A percentile compares a stretch with the other conserved stretches of the same genome.
Evolutionary conservation across 2,329 filamentous ascomycete species (phyloP).

Genomic region (Clarireedia hainanense): DNA sequence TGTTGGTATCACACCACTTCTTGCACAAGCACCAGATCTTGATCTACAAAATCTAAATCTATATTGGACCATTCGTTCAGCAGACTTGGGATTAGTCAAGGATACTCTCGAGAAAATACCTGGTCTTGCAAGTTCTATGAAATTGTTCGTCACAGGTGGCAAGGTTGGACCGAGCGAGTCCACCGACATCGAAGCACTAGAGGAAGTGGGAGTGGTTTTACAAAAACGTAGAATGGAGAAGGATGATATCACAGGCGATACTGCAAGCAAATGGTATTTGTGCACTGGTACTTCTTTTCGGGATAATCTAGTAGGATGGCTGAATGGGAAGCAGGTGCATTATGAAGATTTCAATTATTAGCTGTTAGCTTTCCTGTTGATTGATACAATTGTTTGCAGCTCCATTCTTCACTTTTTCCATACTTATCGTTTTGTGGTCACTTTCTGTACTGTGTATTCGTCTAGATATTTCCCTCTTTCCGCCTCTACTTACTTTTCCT

Average conservation of each 20-base stretch:
- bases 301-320: constrained; percentile 40
- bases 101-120: constrained; percentile 48
- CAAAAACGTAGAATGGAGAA: constrained; percentile 38
- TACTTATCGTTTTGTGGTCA: background rate
- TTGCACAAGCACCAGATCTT: constrained; percentile 58
- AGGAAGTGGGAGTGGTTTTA: constrained; percentile 28
- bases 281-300: constrained; percentile 47
- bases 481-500: background rate
- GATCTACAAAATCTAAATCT: constrained; percentile 42
- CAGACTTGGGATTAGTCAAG: constrained; percentile 54
- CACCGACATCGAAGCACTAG: constrained; percentile 19
- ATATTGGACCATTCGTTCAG: constrained; percentile 58
- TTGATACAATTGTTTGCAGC: constrained; percentile 1
- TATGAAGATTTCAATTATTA: constrained; percentile 43
- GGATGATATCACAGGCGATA: constrained; percentile 36
- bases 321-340: constrained; percentile 36
- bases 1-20: constrained; percentile 74
- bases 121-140: constrained; percentile 43
- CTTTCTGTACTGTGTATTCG: background rate
- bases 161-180: background rate
- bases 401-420: background rate
- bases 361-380: background rate
- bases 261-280: constrained; percentile 44
- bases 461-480: background rate
- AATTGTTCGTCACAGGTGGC: constrained; percentile 56